Base-by-base conservation (phyloP, 148 eudicot genomes). In the Camellia lanceoleosa region DNA sequence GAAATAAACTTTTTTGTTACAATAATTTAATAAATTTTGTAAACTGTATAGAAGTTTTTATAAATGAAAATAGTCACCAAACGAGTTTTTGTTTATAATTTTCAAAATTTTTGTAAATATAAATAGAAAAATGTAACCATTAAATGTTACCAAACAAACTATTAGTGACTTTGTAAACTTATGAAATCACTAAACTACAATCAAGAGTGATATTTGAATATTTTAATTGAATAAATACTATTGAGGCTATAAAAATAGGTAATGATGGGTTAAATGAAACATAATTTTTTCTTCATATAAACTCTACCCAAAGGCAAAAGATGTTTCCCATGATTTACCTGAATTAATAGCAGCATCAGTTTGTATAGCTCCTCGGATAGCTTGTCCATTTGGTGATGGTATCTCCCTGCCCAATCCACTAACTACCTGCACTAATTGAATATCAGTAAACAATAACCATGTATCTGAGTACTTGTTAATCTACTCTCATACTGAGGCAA, bases 301-400 rank as follows among this genome's bases (percentile, higher is more conserved):
- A 44, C 58, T 47, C 74, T 47, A 71, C 58, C 3, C 2, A 71
- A 49, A 71, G 14, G 58, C 59, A 0, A 10, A 76, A 3, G 14
- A 73, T 5, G 20, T 51, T 30, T 23, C 18, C 44, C 18, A 38
- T 64, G 67, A 38, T 23, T 82, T 68, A 95, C 98, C 98, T 66
- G 98, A 88, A 83, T 93, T 95, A 77, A 95, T 95, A 76, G 97
- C 94, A 84, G 98, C 94, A 89, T 95, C 98, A 23, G 98, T 95
- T 90, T 95, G 98, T 85, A 95, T 95, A 77, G 94, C 98, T 82
- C 97, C 97, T 72, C 92, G 88, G 77, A 95, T 95, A 84, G 97
- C 91, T 82, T 84, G 91, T 80, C 98, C 98, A 84, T 95, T 95
- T 80, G 97, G 98, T 61, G 98, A 90, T 2, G 98, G 98, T 85